Evolutionary conservation across 2,329 filamentous ascomycete species (phyloP), one percentile per base, ranked within the genome.

Genomic region (Lachnellula willkommii): DNA sequence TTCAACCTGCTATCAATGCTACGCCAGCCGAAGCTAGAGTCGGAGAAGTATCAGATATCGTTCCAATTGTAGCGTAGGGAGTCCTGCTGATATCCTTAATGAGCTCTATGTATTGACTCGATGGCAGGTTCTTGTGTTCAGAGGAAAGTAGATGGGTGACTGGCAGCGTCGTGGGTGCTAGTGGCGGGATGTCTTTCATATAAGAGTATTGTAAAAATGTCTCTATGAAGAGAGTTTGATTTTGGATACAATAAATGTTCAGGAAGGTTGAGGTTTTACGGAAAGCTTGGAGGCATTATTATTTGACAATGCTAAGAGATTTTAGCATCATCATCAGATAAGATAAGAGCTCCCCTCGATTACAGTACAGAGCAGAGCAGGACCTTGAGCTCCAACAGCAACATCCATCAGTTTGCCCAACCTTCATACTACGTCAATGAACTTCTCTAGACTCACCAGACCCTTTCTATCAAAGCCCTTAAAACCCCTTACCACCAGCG

Each of bases 381-480:
- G 22, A 15, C 42, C 12, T 22, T 22, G 35, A 47, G 24, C 47
- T 37, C 20, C 17, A 35, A 49, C 52, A 47, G 53, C 49, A 39
- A 53, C 20, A 24, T n/a, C 43, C 24, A 28, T 32, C 12, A 47
- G n/a, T 14, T 11, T 14, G 7, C 53, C 45, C 36, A 15, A 54
- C 50, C 37, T 55, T 55, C 42, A 45, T 39, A 22, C 46, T 52
- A 37, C 5, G 49, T 52, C 53, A 58, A 65, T 65, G 63, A 61
- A 24, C 58, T 49, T 62, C 50, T 59, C 53, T 52, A 58, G n/a
- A 36, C 39, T 61, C 39, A 50, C 57, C 46, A 65, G 55, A 56
- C 49, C 57, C 37, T 39, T 58, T 20, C 5, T 58, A 17, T 56
- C 53, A 49, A 49, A 55, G 3, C 52, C 53, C 48, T 45, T 61